Conservation (phyloP, 2,329 filamentous ascomycete species). For the Hypoxylon rubiginosum region DNA sequence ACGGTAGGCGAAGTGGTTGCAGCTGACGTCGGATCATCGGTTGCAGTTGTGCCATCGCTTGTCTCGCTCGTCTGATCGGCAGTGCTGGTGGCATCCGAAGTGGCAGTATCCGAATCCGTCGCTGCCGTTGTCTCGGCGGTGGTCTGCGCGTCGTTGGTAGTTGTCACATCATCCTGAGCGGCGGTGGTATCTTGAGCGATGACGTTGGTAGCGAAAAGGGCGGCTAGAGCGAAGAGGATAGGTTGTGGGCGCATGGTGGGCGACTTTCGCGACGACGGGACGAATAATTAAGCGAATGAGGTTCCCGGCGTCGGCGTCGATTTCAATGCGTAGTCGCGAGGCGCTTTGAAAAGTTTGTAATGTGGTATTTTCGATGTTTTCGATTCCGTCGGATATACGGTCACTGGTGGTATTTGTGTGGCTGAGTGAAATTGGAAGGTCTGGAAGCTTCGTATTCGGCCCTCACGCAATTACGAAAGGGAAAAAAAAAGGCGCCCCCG, state of each 20-base stretch:
- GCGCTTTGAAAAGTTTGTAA: constrained; percentile 8
- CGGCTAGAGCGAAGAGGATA: constrained; percentile 43
- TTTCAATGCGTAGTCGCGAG: constrained; percentile 26
- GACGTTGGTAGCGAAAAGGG: constrained; percentile 43
- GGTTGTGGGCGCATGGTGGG: constrained; percentile 47
- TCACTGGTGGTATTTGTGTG: constrained; percentile 19
- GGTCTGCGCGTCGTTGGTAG: constrained; percentile 30
- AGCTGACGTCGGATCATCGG: constrained; percentile 30
- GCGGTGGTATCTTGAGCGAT: constrained; percentile 44
- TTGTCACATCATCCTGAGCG: constrained; percentile 14
- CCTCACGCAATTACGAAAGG: constrained; percentile 30
- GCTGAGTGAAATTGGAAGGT: constrained; percentile 19
- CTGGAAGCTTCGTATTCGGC: constrained; percentile 36
- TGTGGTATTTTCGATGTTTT: constrained; percentile 14
- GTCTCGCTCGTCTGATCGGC: constrained; percentile 13
- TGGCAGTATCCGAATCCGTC: constrained; percentile 25
- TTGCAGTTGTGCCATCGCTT: constrained; percentile 31
- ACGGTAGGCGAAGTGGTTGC: constrained; percentile 23
- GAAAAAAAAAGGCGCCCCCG: constrained; percentile 12
- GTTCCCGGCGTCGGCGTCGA: constrained; percentile 4
- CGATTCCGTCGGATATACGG: constrained; percentile 9
- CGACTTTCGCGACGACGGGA: constrained; percentile 14
- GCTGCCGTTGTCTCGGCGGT: constrained; percentile 21
- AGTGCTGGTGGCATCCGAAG: constrained; percentile 9
- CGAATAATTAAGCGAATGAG: constrained; percentile 24